A percentile compares a stretch with the other conserved stretches of the same genome.
These are phyloP conservation scores for Carex myosuroides DNA, from an alignment of 176 grass and related monocot genomes.

Conservation along the genomic window DNA sequence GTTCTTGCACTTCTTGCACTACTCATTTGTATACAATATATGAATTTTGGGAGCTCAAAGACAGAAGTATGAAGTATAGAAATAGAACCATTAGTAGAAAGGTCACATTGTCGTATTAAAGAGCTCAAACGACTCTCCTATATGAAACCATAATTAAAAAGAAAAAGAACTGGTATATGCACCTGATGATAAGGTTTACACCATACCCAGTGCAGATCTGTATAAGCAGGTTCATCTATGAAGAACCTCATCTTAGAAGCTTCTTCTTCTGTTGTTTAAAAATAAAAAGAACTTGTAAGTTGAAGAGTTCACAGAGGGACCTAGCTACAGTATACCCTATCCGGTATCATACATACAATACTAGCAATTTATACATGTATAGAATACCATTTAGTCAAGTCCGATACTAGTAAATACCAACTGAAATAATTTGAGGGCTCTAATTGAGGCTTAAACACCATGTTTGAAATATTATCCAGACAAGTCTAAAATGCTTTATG, in stretches of 20 bases:
- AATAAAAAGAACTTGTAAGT: neutral
- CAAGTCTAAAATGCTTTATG: too few relatives aligned
- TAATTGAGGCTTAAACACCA: neutral
- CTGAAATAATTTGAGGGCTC: neutral
- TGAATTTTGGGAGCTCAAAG: too few relatives aligned
- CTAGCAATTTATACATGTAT: neutral
- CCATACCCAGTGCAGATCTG: conserved; percentile 97
- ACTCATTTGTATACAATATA: too few relatives aligned
- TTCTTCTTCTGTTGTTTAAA: conserved; percentile 66
- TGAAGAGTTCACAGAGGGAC: neutral
- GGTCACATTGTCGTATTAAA: too few relatives aligned
- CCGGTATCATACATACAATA: neutral
- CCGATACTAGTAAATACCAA: neutral
- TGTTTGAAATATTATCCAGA: neutral
- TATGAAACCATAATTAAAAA: too few relatives aligned
- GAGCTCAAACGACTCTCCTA: too few relatives aligned
- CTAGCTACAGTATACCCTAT: neutral
- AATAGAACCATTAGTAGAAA: too few relatives aligned
- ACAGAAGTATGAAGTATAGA: neutral
- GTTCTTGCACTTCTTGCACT: too few relatives aligned
- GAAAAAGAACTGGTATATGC: too few relatives aligned
- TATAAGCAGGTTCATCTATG: conserved; percentile 76
- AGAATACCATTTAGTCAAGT: neutral
- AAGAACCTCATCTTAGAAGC: conserved; percentile 62
- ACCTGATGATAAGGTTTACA: neutral